Evolutionary conservation across 2,329 filamentous ascomycete genomes (phyloP).

Genomic region (Elsinoe necatrix): DNA sequence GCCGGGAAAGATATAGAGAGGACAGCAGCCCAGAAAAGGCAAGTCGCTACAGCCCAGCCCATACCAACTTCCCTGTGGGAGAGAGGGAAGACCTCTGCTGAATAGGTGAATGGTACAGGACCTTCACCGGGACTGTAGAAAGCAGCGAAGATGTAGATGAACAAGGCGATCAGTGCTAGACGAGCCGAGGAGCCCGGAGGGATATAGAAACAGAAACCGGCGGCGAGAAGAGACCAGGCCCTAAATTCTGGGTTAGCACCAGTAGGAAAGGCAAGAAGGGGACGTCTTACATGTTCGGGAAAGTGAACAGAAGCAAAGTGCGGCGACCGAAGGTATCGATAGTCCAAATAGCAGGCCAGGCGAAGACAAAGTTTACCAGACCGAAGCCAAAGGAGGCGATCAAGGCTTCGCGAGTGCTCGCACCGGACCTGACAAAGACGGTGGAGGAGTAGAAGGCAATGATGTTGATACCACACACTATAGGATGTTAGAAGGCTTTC

Average conservation of each 20-base stretch:
- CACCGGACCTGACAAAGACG: conserved; percentile 32
- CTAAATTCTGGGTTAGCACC: background rate
- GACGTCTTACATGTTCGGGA: conserved; percentile 38
- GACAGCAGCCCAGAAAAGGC: conserved; percentile 42
- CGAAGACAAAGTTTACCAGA: conserved; percentile 38
- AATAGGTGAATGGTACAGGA: conserved; percentile 36
- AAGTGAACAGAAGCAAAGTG: conserved; percentile 40
- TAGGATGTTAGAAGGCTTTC: background rate
- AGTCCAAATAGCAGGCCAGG: conserved; percentile 38
- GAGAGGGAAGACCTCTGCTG: conserved; percentile 29
- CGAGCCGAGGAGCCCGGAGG: conserved; percentile 19
- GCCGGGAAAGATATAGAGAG: conserved; percentile 44
- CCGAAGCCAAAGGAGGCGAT: conserved; percentile 38
- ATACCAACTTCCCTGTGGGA: conserved; percentile 27
- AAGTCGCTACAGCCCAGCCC: conserved; percentile 31
- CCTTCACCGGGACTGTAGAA: conserved; percentile 37
- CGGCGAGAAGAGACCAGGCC: conserved; percentile 38
- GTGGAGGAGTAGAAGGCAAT: conserved; percentile 33
- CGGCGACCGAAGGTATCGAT: conserved; percentile 40
- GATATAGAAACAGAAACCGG: conserved; percentile 42
- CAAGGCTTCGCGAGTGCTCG: conserved; percentile 30
- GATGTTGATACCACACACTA: conserved; percentile 21
- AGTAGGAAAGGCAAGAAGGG: background rate
- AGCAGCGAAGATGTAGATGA: conserved; percentile 36
- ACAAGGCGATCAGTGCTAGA: conserved; percentile 24